Evolutionary conservation across 805 yeast genomes (phyloP).

Genomic region (Metschnikowia baotianmanensis): DNA sequence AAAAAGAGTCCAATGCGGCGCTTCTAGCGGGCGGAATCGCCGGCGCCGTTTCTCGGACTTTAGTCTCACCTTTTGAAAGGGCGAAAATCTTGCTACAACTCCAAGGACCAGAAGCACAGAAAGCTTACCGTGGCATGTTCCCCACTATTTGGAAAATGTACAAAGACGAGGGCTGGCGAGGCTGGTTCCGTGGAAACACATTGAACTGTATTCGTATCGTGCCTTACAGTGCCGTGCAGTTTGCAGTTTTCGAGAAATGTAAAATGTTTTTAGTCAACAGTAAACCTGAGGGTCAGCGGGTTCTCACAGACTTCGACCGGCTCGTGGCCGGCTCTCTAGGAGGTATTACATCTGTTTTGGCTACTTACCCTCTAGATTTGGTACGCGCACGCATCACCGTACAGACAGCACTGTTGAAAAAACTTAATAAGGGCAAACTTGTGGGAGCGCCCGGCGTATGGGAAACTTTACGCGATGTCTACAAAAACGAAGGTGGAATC

Average conservation of each 20-base stretch:
- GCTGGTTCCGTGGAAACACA: constrained; percentile 87
- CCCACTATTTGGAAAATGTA: constrained; percentile 77
- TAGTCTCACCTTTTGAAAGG: constrained; percentile 92
- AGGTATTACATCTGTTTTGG: constrained; percentile 75
- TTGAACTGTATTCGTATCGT: constrained; percentile 85
- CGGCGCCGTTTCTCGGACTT: constrained; percentile 83
- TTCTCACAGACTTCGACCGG: constrained; percentile 55
- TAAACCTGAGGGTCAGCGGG: constrained; percentile 23
- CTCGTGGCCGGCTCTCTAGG: constrained; percentile 76
- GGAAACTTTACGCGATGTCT: constrained; percentile 55
- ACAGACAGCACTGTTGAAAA: constrained; percentile 70
- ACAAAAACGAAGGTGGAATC: constrained; percentile 77
- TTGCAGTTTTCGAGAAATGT: constrained; percentile 71
- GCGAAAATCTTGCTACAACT: constrained; percentile 90
- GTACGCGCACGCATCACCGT: constrained; percentile 86
- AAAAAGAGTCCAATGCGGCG: constrained; percentile 57
- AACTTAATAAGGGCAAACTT: constrained; percentile 46
- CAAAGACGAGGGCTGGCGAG: constrained; percentile 87
- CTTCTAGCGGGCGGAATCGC: constrained; percentile 72
- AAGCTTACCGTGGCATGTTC: constrained; percentile 63
- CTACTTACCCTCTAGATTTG: constrained; percentile 89
- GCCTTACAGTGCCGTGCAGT: constrained; percentile 95
- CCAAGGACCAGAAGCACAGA: constrained; percentile 61
- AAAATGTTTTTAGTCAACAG: constrained; percentile 39
- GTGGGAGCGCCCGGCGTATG: constrained; percentile 70